Conservation (phyloP, 495 filamentous ascomycete genomes). For the Wilcoxina mikolae region DNA sequence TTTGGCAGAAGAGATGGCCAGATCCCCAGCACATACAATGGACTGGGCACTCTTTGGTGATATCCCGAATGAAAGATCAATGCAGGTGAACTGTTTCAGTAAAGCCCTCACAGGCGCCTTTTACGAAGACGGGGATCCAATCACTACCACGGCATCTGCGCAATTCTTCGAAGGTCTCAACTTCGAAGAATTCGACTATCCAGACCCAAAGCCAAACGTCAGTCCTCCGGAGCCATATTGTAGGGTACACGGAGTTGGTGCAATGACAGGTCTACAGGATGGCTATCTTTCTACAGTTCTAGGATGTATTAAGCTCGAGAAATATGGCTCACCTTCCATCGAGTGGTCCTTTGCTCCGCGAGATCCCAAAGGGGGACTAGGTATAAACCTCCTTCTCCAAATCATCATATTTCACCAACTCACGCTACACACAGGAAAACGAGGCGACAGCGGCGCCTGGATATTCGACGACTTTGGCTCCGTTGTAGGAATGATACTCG, state of each 20-base stretch:
- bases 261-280: background rate
- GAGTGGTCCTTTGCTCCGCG: slow-evolving; percentile 7
- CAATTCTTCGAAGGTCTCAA: background rate
- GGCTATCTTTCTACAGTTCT: background rate
- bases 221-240: background rate
- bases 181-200: background rate
- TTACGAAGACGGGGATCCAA: background rate
- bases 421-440: background rate
- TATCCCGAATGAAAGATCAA: background rate
- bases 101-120: background rate
- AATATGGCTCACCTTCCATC: background rate
- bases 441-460: slow-evolving; percentile 4
- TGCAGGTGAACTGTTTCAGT: background rate
- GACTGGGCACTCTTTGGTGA: background rate
- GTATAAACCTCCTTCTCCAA: background rate
- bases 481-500: slow-evolving; percentile 8
- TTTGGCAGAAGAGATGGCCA: background rate
- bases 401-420: background rate
- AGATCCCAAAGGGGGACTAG: background rate
- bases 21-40: background rate
- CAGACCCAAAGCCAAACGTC: background rate
- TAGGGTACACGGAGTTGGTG: slow-evolving; percentile 3
- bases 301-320: background rate
- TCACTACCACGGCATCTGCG: background rate
- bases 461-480: slow-evolving; percentile 5